Evolutionary conservation across 1,139 yeast species (phyloP), one percentile per base, ranked within the genome.

Genomic region (Ogataea hybrid): DNA sequence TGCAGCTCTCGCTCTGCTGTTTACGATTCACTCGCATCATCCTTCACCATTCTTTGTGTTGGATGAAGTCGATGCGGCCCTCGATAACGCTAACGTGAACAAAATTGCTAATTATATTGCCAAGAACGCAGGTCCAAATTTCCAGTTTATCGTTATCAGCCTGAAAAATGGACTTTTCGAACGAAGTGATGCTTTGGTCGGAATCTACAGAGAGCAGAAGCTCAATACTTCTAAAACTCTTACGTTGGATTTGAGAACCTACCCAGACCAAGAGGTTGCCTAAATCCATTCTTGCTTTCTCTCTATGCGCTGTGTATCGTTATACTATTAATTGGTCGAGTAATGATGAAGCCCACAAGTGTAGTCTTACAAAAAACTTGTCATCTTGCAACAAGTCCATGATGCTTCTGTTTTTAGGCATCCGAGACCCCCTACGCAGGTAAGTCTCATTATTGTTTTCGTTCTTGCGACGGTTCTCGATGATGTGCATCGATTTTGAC

Each of bases 21-120:
- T 92, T 69, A 94, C 98, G 2, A 79, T 90, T 39, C 97, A 92
- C 61, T 83, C 95, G 0, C 86, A 69, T 65, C 94, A 84, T 42
- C 97, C 97, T 1, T 84, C 97, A 0, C 98, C 99, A 18, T 92
- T 92, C 62, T 92, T 92, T 60, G 96, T 92, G 0, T 70, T 92
- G 37, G 99, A 92, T 63, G 99, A 92, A 65, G 90, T 92, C 15
- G 99, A 92, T 67, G 97, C 98, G 1, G 97, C 98, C 0, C 73
- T 92, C 49, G 99, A 92, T 63, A 83, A 86, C 49, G 80, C 89
- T 14, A 92, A 92, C 59, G 97, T 94, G 18, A 78, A 79, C 40
- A 79, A 80, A 54, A 83, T 92, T 46, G 96, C 96, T 11, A 81
- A 80, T 46, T 94, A 90, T 59, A 88, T 92, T 49, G 75, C 76